Conservation (phyloP, 768 basidiomycete species). For the Lentinus brumalis region DNA sequence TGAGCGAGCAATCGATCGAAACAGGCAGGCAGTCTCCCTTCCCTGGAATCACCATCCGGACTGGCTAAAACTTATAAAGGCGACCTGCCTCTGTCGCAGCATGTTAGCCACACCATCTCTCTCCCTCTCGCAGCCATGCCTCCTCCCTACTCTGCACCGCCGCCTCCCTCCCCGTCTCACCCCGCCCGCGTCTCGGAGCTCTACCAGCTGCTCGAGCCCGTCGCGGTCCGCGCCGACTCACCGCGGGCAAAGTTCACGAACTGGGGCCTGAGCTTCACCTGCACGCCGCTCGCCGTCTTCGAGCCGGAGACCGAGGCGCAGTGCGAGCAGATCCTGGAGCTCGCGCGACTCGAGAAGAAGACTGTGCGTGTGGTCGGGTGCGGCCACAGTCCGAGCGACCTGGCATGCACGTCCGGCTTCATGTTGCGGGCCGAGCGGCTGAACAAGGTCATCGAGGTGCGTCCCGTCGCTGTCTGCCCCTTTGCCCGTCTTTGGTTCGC, state of each 20-base stretch:
- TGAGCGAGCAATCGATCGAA: conserved; percentile 32
- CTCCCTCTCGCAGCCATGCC: background rate
- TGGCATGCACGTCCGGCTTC: conserved; percentile 86
- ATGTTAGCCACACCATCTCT: conserved; percentile 9
- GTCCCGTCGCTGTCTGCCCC: conserved; percentile 33
- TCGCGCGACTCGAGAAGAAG: conserved; percentile 72
- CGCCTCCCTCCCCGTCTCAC: conserved; percentile 15
- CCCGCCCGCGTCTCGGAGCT: conserved; percentile 48
- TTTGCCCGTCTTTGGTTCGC: conserved; percentile 17
- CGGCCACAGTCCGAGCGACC: conserved; percentile 92
- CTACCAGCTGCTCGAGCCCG: conserved; percentile 53
- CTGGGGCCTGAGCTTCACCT: conserved; percentile 84
- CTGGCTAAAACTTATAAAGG: conserved; percentile 35
- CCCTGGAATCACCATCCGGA: conserved; percentile 15
- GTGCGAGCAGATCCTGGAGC: conserved; percentile 75
- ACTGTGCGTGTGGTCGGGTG: conserved; percentile 82
- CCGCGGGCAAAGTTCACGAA: conserved; percentile 63
- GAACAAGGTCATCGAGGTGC: conserved; percentile 75
- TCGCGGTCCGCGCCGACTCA: conserved; percentile 48
- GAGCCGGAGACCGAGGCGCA: conserved; percentile 71
- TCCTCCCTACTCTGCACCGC: background rate
- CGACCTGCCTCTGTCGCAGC: conserved; percentile 1
- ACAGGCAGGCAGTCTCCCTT: conserved; percentile 22
- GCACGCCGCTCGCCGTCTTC: conserved; percentile 70
- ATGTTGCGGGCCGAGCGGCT: conserved; percentile 82